Evolutionary conservation across 495 filamentous ascomycete species (phyloP).

Genomic region (Neurospora intermedia): DNA sequence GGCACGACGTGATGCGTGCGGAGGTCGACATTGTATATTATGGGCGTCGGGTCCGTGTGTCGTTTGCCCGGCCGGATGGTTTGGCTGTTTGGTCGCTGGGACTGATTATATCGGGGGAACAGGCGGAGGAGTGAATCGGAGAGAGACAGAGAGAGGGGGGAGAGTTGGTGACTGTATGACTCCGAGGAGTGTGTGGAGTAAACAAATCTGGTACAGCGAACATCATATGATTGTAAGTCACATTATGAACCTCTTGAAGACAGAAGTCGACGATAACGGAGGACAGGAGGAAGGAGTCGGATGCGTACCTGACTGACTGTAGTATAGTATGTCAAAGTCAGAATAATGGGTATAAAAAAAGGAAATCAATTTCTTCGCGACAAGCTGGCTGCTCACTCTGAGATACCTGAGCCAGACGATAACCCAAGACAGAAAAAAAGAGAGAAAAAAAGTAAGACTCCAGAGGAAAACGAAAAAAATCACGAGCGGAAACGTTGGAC

Average conservation of each 20-base stretch:
- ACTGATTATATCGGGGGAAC: not conserved
- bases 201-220: not conserved
- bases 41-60: not conserved
- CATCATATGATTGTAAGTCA: not conserved
- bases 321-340: not conserved
- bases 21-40: slow-evolving; percentile 16
- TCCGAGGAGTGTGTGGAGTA: not conserved
- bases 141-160: not conserved
- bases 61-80: not conserved
- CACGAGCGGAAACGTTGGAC: not conserved
- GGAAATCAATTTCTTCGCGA: slow-evolving; percentile 1
- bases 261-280: not conserved
- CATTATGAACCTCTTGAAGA: not conserved
- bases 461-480: no score
- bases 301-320: not conserved
- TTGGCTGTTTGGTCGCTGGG: not conserved
- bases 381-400: not conserved
- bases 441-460: no score
- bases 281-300: not conserved
- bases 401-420: not conserved
- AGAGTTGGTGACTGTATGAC: not conserved
- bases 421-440: not conserved
- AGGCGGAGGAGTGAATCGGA: not conserved
- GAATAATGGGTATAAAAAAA: not conserved
- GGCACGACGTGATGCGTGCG: slow-evolving; percentile 17